Conservation (phyloP, 2,329 filamentous ascomycete species). For the Epichloe uncinata region DNA sequence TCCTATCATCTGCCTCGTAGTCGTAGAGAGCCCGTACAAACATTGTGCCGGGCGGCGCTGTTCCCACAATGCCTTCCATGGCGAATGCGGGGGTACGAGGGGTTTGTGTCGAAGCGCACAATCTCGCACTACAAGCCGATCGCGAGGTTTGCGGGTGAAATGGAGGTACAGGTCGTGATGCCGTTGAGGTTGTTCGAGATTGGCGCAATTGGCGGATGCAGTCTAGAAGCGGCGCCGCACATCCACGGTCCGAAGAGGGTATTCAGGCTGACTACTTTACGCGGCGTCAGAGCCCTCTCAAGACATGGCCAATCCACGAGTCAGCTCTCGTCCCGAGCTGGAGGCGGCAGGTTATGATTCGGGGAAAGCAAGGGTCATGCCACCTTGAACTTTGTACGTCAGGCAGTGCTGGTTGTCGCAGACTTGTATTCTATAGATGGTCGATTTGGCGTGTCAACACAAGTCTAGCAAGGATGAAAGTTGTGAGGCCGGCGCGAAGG, state of each 20-base stretch:
- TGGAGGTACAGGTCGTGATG: background rate
- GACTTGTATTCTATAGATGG: background rate
- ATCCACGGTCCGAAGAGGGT: background rate
- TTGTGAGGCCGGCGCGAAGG: conserved; percentile 1
- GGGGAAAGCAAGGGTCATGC: conserved; percentile 10
- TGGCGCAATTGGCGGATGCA: background rate
- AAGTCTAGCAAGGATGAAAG: too few species aligned
- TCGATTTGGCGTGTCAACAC: background rate
- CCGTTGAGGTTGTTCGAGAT: background rate
- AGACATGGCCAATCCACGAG: conserved; percentile 20
- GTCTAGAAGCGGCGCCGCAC: background rate
- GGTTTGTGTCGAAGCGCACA: conserved; percentile 2
- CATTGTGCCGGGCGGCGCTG: conserved; percentile 53
- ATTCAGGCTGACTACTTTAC: conserved; percentile 4
- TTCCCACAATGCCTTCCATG: conserved; percentile 51
- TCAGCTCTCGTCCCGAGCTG: conserved; percentile 17
- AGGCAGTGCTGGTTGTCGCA: background rate
- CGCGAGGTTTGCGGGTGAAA: background rate
- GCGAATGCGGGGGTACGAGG: conserved; percentile 5
- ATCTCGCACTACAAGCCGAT: background rate
- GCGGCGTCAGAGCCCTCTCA: conserved; percentile 20
- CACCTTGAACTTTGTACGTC: conserved; percentile 4
- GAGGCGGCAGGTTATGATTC: conserved; percentile 10
- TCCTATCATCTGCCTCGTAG: conserved; percentile 94
- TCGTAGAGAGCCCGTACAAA: conserved; percentile 95